A percentile compares a stretch with the other conserved stretches of the same genome.
Evolutionary conservation across 148 eudicot species (phyloP).

Genomic region (Beta vulgaris): DNA sequence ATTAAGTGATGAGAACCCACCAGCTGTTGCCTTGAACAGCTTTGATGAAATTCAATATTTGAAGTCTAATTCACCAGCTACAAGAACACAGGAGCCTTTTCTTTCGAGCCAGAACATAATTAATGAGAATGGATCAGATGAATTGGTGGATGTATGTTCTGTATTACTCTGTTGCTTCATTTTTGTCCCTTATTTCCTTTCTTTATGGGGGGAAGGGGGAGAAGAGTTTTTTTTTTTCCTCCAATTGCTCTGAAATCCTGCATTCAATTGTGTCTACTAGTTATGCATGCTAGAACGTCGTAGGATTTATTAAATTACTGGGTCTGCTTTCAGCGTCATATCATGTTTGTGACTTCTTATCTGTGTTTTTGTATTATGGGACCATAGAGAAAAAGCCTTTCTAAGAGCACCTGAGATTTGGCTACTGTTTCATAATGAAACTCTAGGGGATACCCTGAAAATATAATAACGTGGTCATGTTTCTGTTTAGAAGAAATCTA

Average conservation of each 20-base stretch:
- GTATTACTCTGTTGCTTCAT: neutral
- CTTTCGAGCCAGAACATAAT: constrained; percentile 19
- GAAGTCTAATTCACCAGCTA: constrained; percentile 13
- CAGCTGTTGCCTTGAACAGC: constrained; percentile 17
- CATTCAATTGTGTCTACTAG: neutral
- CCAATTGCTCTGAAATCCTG: neutral
- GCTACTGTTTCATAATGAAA: too few relatives aligned
- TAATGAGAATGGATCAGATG: constrained; percentile 29
- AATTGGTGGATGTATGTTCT: constrained; percentile 43
- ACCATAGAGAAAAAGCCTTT: too few relatives aligned
- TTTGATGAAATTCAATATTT: constrained; percentile 22
- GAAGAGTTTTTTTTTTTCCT: neutral
- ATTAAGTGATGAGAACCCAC: constrained; percentile 16
- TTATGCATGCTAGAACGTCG: neutral
- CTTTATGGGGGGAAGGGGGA: neutral
- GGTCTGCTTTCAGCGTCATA: neutral
- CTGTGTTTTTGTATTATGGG: too few relatives aligned
- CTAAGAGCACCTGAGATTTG: too few relatives aligned
- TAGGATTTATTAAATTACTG: neutral
- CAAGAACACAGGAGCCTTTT: constrained; percentile 20
- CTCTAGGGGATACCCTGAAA: too few relatives aligned
- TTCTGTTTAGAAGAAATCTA: neutral
- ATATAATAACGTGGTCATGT: neutral
- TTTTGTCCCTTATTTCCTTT: neutral
- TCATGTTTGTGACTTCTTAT: too few relatives aligned